These are phyloP conservation scores for Pichia deserticola DNA, from an alignment of 805 yeast genomes.

Conservation along the genomic window DNA sequence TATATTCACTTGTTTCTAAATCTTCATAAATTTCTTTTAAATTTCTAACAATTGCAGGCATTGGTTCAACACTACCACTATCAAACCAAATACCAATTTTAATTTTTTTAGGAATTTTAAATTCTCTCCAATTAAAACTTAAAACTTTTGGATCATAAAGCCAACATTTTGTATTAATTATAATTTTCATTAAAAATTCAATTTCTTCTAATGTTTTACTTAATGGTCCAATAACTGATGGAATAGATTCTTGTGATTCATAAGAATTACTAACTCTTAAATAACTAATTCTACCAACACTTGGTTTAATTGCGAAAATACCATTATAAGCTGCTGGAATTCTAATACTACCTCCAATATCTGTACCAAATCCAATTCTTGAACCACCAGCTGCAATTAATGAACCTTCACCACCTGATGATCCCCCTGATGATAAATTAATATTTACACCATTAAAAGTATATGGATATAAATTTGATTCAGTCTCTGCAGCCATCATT, in stretches of 20 bases:
- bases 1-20: slow-evolving; percentile 20
- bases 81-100: slow-evolving; percentile 36
- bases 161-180: slow-evolving; percentile 38
- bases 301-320: slow-evolving; percentile 47
- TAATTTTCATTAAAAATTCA: slow-evolving; percentile 37
- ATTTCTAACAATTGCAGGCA: slow-evolving; percentile 47
- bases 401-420: slow-evolving; percentile 63
- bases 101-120: slow-evolving; percentile 21
- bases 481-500: slow-evolving; percentile 53
- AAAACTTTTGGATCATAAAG: slow-evolving; percentile 36
- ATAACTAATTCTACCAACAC: slow-evolving; percentile 28
- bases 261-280: slow-evolving; percentile 32
- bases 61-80: slow-evolving; percentile 38
- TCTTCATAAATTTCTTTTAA: slow-evolving; percentile 23
- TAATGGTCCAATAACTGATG: slow-evolving; percentile 53
- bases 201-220: slow-evolving; percentile 43
- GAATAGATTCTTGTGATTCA: slow-evolving; percentile 47
- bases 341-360: slow-evolving; percentile 49
- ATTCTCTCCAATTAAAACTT: slow-evolving; percentile 40
- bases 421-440: slow-evolving; percentile 52
- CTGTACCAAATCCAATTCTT: slow-evolving; percentile 54
- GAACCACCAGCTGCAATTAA: slow-evolving; percentile 49
- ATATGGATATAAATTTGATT: slow-evolving; percentile 41
- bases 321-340: slow-evolving; percentile 56
- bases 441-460: slow-evolving; percentile 46